phyloP scores from a whole-genome alignment of 2,329 filamentous ascomycete genomes.

The Uncinocarpus reesii region DNA sequence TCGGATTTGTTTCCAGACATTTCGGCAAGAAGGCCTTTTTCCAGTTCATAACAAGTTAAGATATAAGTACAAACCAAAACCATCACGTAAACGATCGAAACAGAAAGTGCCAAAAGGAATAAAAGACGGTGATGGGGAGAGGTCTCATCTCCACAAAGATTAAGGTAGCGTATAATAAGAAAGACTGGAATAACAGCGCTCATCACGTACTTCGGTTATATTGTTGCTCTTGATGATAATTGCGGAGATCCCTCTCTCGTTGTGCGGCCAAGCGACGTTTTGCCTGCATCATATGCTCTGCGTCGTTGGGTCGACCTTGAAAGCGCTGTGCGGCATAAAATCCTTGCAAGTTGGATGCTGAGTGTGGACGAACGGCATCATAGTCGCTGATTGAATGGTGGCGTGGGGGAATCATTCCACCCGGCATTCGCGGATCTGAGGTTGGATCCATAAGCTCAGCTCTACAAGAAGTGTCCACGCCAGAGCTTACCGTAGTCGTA shows the following conservation, averaged over 20 bases:
- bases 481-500: constrained; percentile 47
- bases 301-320: constrained; percentile 77
- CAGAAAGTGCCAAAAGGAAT: constrained; percentile 22
- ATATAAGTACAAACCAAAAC: constrained; percentile 40
- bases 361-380: constrained; percentile 63
- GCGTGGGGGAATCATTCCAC: constrained; percentile 47
- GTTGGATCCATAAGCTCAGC: constrained; percentile 10
- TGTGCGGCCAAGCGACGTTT: constrained; percentile 99
- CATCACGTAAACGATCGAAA: constrained; percentile 25
- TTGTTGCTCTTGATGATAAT: constrained; percentile 99
- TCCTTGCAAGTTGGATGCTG: constrained; percentile 72
- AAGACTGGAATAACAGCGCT: constrained; percentile 27
- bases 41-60: constrained; percentile 33
- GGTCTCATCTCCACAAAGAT: constrained; percentile 8
- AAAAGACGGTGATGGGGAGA: constrained; percentile 9
- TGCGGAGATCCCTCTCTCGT: constrained; percentile 96
- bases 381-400: constrained; percentile 80
- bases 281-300: constrained; percentile 97
- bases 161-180: constrained; percentile 16
- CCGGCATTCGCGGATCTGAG: constrained; percentile 60
- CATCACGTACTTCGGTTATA: constrained; percentile 83
- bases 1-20: constrained; percentile 69
- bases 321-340: constrained; percentile 93
- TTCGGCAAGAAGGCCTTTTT: constrained; percentile 54
- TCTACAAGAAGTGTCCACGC: constrained; percentile 14